phyloP scores from a whole-genome alignment of 257 asterid genomes.

The Schizonepeta tenuifolia region DNA sequence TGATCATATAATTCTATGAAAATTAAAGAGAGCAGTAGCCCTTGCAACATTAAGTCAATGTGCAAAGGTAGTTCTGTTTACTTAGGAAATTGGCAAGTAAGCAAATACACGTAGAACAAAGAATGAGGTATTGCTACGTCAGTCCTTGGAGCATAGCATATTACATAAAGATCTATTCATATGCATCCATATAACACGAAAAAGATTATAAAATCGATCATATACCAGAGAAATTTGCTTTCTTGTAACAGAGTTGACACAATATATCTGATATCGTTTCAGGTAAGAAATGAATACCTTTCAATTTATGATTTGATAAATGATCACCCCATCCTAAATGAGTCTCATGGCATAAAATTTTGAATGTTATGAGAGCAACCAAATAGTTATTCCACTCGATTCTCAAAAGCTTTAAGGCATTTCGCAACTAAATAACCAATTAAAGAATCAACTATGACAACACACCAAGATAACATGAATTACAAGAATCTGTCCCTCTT shows the following conservation, averaged over 20 bases:
- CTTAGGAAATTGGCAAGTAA: slow-evolving; percentile 2
- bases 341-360: background rate
- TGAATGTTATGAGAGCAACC: too few species aligned
- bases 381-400: too few species aligned
- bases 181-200: background rate
- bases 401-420: background rate
- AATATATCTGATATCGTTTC: background rate
- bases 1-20: background rate
- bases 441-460: background rate
- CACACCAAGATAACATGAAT: background rate
- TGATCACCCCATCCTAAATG: background rate
- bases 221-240: background rate
- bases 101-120: background rate
- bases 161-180: background rate
- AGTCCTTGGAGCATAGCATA: background rate
- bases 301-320: background rate
- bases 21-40: slow-evolving; percentile 14
- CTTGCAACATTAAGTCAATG: background rate
- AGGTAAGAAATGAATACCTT: background rate
- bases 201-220: background rate
- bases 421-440: background rate
- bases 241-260: background rate
- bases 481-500: background rate
- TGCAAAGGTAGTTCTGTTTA: background rate
- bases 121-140: background rate